Percentiles rank a stretch among this genome's conserved stretches.
Conservation (phyloP, 225 moss, liverwort and hornwort genomes). For the Sphagnum tenellum region DNA sequence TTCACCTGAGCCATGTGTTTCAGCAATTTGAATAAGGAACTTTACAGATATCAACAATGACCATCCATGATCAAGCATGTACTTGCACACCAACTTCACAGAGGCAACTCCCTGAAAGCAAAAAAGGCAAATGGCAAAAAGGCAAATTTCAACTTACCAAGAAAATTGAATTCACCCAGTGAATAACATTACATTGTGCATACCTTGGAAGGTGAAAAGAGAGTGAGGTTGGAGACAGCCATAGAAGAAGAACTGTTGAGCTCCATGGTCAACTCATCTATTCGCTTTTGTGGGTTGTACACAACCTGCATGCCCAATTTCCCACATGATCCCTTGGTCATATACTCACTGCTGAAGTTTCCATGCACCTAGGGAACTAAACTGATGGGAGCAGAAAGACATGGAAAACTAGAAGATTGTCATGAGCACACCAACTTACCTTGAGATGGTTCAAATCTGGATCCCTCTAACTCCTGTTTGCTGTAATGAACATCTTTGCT, state of each 20-base stretch:
- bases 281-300: conserved; percentile 29
- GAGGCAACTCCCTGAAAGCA: not conserved
- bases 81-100: not conserved
- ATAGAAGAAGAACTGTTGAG: conserved; percentile 19
- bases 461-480: no score
- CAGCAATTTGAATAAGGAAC: not conserved
- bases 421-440: not conserved
- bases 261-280: conserved; percentile 26
- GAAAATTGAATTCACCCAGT: not conserved
- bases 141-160: not conserved
- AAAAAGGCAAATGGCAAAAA: not conserved
- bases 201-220: conserved; percentile 93
- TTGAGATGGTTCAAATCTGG: no score
- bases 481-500: no score
- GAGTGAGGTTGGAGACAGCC: conserved; percentile 36
- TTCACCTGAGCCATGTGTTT: conserved; percentile 44
- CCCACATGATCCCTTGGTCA: not conserved
- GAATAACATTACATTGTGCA: not conserved
- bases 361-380: not conserved
- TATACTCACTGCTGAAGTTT: not conserved
- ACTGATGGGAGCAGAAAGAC: not conserved
- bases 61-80: not conserved
- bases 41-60: no score
- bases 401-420: not conserved
- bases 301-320: conserved; percentile 14